phyloP scores from a whole-genome alignment of 352 stramenopile species.

The Phytophthora multivora region DNA sequence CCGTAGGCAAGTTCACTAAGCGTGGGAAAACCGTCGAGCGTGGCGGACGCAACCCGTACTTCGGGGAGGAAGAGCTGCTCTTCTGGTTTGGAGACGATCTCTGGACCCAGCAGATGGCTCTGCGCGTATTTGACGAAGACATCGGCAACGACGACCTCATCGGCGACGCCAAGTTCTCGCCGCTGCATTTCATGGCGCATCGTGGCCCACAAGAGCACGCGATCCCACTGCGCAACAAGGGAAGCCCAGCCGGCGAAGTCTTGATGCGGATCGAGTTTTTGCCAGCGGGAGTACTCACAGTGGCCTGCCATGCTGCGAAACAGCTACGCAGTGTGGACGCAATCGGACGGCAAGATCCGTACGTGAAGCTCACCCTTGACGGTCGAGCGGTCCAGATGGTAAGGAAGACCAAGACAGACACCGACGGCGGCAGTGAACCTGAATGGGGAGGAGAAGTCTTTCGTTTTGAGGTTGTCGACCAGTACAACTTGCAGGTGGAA shows the following conservation, averaged over 20 bases:
- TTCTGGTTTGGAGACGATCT: slow-evolving; percentile 92
- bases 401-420: slow-evolving; percentile 87
- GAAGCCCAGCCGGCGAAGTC: slow-evolving; percentile 74
- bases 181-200: slow-evolving; percentile 76
- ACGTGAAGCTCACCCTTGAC: slow-evolving; percentile 81
- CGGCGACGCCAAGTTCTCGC: slow-evolving; percentile 71
- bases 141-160: slow-evolving; percentile 91
- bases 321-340: slow-evolving; percentile 77
- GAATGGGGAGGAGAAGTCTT: slow-evolving; percentile 87
- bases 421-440: slow-evolving; percentile 79
- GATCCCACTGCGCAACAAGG: slow-evolving; percentile 68
- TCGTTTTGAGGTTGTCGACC: slow-evolving; percentile 92
- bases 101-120: slow-evolving; percentile 81
- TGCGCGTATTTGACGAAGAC: slow-evolving; percentile 89
- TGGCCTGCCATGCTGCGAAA: slow-evolving; percentile 64
- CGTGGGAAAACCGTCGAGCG: slow-evolving; percentile 75
- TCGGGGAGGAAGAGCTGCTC: slow-evolving; percentile 90
- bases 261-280: slow-evolving; percentile 85
- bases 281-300: slow-evolving; percentile 65
- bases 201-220: slow-evolving; percentile 51
- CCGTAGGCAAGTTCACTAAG: slow-evolving; percentile 71
- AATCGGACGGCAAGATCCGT: slow-evolving; percentile 76
- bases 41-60: slow-evolving; percentile 90
- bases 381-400: slow-evolving; percentile 74
- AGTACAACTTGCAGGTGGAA: slow-evolving; percentile 91